Evolutionary conservation across 2,329 filamentous ascomycete genomes (phyloP).

Genomic region (Lasiodiplodia gonubiensis): DNA sequence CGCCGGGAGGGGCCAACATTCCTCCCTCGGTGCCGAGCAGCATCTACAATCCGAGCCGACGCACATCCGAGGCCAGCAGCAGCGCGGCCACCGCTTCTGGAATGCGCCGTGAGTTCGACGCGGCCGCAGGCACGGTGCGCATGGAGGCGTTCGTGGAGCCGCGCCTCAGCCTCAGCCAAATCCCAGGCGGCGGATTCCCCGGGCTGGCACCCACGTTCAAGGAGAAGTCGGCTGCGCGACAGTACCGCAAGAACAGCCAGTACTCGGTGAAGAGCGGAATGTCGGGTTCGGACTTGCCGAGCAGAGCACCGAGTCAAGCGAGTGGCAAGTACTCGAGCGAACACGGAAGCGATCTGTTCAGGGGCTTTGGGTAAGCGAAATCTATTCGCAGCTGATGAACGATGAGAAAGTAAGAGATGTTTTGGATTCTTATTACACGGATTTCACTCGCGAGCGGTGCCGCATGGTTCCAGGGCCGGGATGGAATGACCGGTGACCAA

Average conservation of each 20-base stretch:
- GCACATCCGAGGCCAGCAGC: conserved; percentile 42
- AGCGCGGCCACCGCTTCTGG: conserved; percentile 6
- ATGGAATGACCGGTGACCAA: background rate
- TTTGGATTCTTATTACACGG: conserved; percentile 17
- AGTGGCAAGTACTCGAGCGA: conserved; percentile 23
- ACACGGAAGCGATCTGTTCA: conserved; percentile 23
- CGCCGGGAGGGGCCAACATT: conserved; percentile 17
- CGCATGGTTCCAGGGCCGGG: background rate
- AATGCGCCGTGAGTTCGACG: conserved; percentile 68
- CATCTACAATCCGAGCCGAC: conserved; percentile 52
- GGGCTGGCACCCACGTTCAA: conserved; percentile 6
- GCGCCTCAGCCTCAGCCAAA: conserved; percentile 17
- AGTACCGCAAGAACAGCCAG: conserved; percentile 16
- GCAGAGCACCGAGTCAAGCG: conserved; percentile 21
- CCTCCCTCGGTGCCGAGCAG: conserved; percentile 68
- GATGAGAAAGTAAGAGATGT: conserved; percentile 14
- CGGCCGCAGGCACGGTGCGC: conserved; percentile 77
- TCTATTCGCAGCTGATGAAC: background rate
- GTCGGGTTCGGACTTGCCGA: conserved; percentile 8
- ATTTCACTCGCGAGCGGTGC: background rate
- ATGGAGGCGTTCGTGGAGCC: conserved; percentile 93
- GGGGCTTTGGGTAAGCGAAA: conserved; percentile 21
- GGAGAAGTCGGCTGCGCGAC: conserved; percentile 16
- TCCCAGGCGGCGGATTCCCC: conserved; percentile 37
- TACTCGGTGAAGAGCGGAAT: conserved; percentile 12